Base-by-base conservation (phyloP, 768 basidiomycete genomes). In the Suillus sp. region DNA sequence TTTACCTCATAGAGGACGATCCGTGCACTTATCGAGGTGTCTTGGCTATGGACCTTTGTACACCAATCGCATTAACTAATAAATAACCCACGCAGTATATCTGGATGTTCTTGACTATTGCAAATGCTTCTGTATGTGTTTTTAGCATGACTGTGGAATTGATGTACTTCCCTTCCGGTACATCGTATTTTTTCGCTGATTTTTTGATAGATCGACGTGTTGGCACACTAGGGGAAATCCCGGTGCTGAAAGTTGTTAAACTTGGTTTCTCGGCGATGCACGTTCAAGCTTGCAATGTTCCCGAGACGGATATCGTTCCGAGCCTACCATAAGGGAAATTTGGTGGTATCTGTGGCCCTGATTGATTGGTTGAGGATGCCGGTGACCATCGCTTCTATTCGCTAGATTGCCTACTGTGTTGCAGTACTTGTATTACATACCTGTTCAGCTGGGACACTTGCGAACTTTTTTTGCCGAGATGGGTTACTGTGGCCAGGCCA, bases 1-100 rank as follows among this genome's bases (percentile, higher is more conserved):
- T 37, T 53, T 30, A 61, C 32, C 55, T 56, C 59, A 32, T 50
- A 43, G 54, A 70, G 30, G 62, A 66, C 63, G 62, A 65, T 64
- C 48, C 59, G 56, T 47, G 59, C 38, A 59, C 38, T 51, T 48
- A 53, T 53, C 34, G 48, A 51, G 4, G 56, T 57, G 37, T 27
- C 37, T 25, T 56, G 55, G 25, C 35, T 50, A 40, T 47, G 54
- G 48, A 60, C 22, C 55, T 43, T 40, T 32, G 43, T 40, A 40
- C 34, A 42, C 43, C 45, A 20, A 32, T 35, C 16, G 22, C 32
- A 61, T 60, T 61, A 60, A 66, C 62, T 65, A 64, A 43, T 66
- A 62, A 64, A 43, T 66, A 62, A 60, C 58, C 32, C 55, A 27
- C 42, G 43, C 57, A 54, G 40, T 51, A 48, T 25, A 30, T 45